These are phyloP conservation scores for Diplodia corticola DNA, from an alignment of 2,329 filamentous ascomycete genomes.

Conservation along the genomic window DNA sequence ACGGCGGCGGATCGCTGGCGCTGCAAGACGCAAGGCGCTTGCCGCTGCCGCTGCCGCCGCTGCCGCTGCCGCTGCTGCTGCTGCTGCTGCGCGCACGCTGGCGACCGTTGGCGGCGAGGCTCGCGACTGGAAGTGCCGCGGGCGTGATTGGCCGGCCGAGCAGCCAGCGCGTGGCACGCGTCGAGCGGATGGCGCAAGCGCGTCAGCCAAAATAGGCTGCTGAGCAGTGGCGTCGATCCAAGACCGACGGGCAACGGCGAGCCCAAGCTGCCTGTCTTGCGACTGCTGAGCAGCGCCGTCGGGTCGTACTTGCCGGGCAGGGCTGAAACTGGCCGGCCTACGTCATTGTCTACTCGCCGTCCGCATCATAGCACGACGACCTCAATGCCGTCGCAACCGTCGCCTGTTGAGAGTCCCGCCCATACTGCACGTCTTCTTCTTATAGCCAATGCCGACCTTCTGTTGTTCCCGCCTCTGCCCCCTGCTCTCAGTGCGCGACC, in stretches of 20 bases:
- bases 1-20: neutral
- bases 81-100: neutral
- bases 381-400: neutral
- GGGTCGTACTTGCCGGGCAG: neutral
- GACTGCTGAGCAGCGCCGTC: neutral
- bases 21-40: neutral
- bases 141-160: neutral
- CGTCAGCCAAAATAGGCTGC: neutral
- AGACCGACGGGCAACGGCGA: neutral
- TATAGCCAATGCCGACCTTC: neutral
- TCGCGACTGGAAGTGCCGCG: neutral
- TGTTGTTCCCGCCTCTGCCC: neutral
- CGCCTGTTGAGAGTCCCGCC: neutral
- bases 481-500: neutral
- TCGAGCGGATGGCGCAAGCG: neutral
- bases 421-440: neutral
- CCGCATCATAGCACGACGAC: neutral
- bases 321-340: neutral
- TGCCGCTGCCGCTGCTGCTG: too few relatives aligned
- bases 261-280: neutral
- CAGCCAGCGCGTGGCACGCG: neutral
- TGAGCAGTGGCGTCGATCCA: neutral
- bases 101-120: neutral
- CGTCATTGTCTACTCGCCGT: neutral
- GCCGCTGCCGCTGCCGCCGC: neutral